phyloP scores from a whole-genome alignment of 768 basidiomycete species.

The Scleroderma bovista region DNA sequence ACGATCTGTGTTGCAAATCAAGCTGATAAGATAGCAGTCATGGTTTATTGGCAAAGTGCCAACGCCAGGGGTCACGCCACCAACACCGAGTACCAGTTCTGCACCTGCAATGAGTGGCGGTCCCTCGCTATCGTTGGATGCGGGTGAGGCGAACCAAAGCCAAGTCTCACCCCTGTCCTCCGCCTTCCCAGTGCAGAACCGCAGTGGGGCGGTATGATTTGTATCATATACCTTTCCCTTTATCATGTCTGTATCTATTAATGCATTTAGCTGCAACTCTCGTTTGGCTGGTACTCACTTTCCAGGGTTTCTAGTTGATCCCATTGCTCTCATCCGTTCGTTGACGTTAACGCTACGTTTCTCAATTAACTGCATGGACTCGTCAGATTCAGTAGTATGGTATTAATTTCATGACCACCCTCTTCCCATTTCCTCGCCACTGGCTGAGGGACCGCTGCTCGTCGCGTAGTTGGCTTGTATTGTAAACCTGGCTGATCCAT shows the following conservation, averaged over 20 bases:
- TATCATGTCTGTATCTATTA: constrained; percentile 17
- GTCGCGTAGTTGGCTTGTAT: neutral
- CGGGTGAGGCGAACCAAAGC: constrained; percentile 40
- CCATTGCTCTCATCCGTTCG: constrained; percentile 21
- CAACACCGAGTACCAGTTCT: constrained; percentile 45
- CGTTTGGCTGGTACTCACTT: constrained; percentile 17
- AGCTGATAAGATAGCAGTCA: constrained; percentile 39
- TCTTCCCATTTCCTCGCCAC: neutral
- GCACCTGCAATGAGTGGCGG: constrained; percentile 28
- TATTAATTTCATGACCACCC: constrained; percentile 7
- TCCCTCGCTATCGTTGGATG: constrained; percentile 22
- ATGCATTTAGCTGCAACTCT: constrained; percentile 10
- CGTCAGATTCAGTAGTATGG: constrained; percentile 1
- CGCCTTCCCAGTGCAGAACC: constrained; percentile 53
- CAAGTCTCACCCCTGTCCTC: constrained; percentile 77
- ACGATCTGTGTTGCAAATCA: constrained; percentile 1
- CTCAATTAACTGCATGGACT: constrained; percentile 7
- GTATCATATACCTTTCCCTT: neutral
- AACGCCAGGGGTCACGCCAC: constrained; percentile 36
- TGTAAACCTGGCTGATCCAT: constrained; percentile 1
- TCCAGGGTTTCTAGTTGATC: constrained; percentile 12
- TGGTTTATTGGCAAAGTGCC: constrained; percentile 94
- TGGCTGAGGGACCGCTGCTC: too few species aligned
- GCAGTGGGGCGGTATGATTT: constrained; percentile 13
- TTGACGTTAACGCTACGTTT: constrained; percentile 25